Evolutionary conservation across 495 filamentous ascomycete genomes (phyloP).

Genomic region (Penicillium arizonense): DNA sequence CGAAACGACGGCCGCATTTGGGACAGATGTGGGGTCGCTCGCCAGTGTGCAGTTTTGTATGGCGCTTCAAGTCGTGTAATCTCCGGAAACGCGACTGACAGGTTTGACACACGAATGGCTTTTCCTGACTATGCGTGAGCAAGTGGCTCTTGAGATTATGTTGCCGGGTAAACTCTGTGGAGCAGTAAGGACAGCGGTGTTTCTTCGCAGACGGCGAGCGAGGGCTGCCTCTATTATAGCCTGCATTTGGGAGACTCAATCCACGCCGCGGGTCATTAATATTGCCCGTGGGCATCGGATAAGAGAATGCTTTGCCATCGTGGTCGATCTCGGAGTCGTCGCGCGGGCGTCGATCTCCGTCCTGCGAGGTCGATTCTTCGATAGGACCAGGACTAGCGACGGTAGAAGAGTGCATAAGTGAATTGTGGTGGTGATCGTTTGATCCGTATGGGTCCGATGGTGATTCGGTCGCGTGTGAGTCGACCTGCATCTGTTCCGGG

Average conservation of each 20-base stretch:
- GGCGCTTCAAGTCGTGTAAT: slow-evolving; percentile 92
- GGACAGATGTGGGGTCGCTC: slow-evolving; percentile 93
- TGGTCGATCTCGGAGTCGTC: slow-evolving; percentile 40
- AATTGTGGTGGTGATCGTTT: slow-evolving; percentile 25
- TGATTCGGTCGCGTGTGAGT: slow-evolving; percentile 31
- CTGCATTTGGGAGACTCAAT: slow-evolving; percentile 73
- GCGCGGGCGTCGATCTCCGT: slow-evolving; percentile 39
- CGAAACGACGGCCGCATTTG: slow-evolving; percentile 92
- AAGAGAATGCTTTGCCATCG: slow-evolving; percentile 52
- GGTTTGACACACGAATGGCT: slow-evolving; percentile 87
- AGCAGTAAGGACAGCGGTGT: slow-evolving; percentile 94
- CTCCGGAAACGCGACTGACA: slow-evolving; percentile 89
- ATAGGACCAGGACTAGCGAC: slow-evolving; percentile 49
- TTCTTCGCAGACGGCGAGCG: slow-evolving; percentile 80
- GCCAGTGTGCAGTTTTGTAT: slow-evolving; percentile 94
- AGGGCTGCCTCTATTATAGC: slow-evolving; percentile 57
- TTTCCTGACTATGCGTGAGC: slow-evolving; percentile 97
- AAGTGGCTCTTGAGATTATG: slow-evolving; percentile 99
- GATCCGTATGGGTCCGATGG: slow-evolving; percentile 33
- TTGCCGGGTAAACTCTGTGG: slow-evolving; percentile 94
- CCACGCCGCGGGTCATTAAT: slow-evolving; percentile 56
- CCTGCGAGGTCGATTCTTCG: slow-evolving; percentile 43
- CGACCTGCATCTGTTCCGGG: slow-evolving; percentile 47
- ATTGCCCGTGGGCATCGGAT: slow-evolving; percentile 47
- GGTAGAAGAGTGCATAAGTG: slow-evolving; percentile 41